Evolutionary conservation across 805 yeast genomes (phyloP).

Genomic region (Yarrowia phangngaensis): DNA sequence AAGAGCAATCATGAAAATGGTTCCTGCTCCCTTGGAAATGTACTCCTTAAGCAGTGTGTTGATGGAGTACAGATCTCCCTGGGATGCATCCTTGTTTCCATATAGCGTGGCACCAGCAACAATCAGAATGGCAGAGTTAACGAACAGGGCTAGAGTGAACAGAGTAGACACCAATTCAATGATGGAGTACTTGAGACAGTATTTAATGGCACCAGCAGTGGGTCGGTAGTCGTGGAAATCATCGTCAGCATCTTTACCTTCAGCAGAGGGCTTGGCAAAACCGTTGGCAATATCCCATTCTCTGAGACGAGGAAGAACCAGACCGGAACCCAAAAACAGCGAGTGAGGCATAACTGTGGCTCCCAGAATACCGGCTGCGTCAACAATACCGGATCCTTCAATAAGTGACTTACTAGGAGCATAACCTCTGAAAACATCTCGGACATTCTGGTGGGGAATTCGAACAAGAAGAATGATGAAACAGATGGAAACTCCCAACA

Average conservation of each 20-base stretch:
- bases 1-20: constrained; percentile 78
- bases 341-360: constrained; percentile 97
- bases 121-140: constrained; percentile 76
- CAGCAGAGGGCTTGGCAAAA: constrained; percentile 31
- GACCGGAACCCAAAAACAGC: constrained; percentile 79
- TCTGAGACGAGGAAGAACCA: constrained; percentile 78
- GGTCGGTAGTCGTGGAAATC: constrained; percentile 54
- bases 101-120: constrained; percentile 77
- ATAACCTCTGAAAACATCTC: constrained; percentile 68
- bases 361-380: constrained; percentile 82
- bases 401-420: constrained; percentile 50
- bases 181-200: constrained; percentile 68
- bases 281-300: constrained; percentile 74
- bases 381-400: constrained; percentile 64
- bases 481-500: constrained; percentile 78
- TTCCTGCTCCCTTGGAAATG: constrained; percentile 75
- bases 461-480: constrained; percentile 73
- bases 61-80: constrained; percentile 80
- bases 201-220: constrained; percentile 63
- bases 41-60: constrained; percentile 57
- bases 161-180: constrained; percentile 67
- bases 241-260: constrained; percentile 3
- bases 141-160: constrained; percentile 77
- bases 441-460: constrained; percentile 52
- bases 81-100: constrained; percentile 60